Conservation (phyloP, 2,329 filamentous ascomycete species). For the Penicillium sp. region DNA sequence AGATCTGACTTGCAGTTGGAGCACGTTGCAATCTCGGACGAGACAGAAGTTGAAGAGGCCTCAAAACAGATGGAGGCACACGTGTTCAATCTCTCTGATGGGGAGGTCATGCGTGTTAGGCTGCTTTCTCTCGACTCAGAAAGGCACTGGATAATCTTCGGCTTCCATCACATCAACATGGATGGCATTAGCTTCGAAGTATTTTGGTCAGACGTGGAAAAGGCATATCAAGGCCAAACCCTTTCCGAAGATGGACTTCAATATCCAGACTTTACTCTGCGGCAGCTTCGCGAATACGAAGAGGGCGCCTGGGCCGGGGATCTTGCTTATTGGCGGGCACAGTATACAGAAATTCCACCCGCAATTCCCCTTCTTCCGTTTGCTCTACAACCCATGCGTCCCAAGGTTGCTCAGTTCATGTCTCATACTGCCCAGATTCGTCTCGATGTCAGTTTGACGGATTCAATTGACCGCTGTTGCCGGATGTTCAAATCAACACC, state of each 20-base stretch:
- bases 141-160: constrained; percentile 44
- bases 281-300: constrained; percentile 30
- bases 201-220: constrained; percentile 47
- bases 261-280: constrained; percentile 36
- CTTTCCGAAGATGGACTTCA: constrained; percentile 24
- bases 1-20: constrained; percentile 30
- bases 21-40: constrained; percentile 8
- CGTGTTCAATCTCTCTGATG: constrained; percentile 40
- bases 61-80: constrained; percentile 25
- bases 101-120: constrained; percentile 27
- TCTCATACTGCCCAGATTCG: constrained; percentile 8
- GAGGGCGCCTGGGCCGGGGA: constrained; percentile 28
- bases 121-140: constrained; percentile 16
- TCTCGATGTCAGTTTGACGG: constrained; percentile 4
- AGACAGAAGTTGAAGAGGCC: constrained; percentile 22
- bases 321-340: constrained; percentile 16
- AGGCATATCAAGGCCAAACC: constrained; percentile 38
- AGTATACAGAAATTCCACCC: constrained; percentile 10
- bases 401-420: constrained; percentile 10
- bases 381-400: constrained; percentile 6
- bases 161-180: constrained; percentile 51
- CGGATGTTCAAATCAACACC: constrained; percentile 31
- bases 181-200: constrained; percentile 49
- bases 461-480: constrained; percentile 15
- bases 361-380: constrained; percentile 19